These are phyloP conservation scores for Rhynchosporium graminicola DNA, from an alignment of 2,329 filamentous ascomycete genomes.

Conservation along the genomic window DNA sequence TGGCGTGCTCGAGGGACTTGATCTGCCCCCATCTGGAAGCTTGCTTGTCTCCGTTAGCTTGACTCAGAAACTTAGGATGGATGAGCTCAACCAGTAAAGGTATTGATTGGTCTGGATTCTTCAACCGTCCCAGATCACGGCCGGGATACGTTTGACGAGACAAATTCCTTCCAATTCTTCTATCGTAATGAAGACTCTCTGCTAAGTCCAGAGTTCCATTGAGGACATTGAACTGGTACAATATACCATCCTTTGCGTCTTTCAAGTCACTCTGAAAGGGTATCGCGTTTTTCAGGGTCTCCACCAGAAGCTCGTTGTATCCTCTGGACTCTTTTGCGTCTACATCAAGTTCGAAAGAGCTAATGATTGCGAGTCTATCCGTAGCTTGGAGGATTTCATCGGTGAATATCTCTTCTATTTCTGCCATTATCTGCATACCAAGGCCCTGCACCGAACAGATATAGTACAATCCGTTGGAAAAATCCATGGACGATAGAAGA, in stretches of 20 bases:
- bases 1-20: neutral
- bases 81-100: neutral
- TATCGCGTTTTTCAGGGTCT: neutral
- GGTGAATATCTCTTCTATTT: neutral
- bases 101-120: neutral
- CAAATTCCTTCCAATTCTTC: neutral
- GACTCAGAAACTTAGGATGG: neutral
- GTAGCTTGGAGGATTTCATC: neutral
- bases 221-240: neutral
- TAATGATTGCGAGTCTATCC: neutral
- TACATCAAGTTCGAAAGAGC: neutral
- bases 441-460: slow-evolving; percentile 1
- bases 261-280: neutral
- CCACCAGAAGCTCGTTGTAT: neutral
- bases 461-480: neutral
- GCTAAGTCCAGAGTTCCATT: neutral
- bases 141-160: neutral
- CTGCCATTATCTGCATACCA: neutral
- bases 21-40: neutral
- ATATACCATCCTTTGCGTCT: neutral
- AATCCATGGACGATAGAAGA: neutral
- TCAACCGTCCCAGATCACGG: neutral
- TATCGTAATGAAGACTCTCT: neutral
- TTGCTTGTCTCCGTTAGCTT: neutral
- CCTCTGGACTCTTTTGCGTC: neutral